Base-by-base conservation (phyloP, 2,329 filamentous ascomycete species). In the Cyanodermella asteris region DNA sequence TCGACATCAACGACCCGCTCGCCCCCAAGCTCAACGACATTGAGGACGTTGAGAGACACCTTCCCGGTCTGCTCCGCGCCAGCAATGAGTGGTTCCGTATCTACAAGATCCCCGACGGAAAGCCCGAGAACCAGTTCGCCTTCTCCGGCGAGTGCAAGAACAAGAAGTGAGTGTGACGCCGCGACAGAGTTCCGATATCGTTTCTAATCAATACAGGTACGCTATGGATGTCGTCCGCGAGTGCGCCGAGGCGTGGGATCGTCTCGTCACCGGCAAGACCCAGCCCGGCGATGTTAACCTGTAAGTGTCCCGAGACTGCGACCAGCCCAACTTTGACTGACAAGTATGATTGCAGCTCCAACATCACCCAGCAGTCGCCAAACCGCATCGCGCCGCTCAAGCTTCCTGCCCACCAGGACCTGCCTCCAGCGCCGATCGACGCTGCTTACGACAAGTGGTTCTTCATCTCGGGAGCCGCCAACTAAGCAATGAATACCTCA, bases 61-160 rank as follows among this genome's bases (percentile, higher is more conserved):
- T 97, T 30, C 87, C 87, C 32, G 87, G 87, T 43, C 78, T 97
- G 31, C 68, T 97, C 51, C 76, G 87, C 40, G 87, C 87, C 49
- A 94, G 84, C 50, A 97, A 97, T 50, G 87, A 97, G 65, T 97
- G 87, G 87, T 97, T 97, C 81, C 81, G 87, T 55, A 97, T 97
- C 70, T 97, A 97, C 75, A 97, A 97, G 69, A 97, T 97, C 58
- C 87, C 87, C 49, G 87, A 97, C 50, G 87, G 87, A 65, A 97
- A 97, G 81, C 82, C 84, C 44, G 87, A 97, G 75, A 97, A 97
- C 72, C 87, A 94, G 63, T 97, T 97, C 49, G 87, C 87, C 45
- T 97, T 97, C 65, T 93, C 82, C 31, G 87, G 87, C 62, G 87
- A 97, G 66, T 94, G 84, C 77, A 97, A 97, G 75, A 97, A 97